Evolutionary conservation across 441 rosid genomes (phyloP), one percentile per base, ranked within the genome.

Genomic region (Erysimum cheiri): DNA sequence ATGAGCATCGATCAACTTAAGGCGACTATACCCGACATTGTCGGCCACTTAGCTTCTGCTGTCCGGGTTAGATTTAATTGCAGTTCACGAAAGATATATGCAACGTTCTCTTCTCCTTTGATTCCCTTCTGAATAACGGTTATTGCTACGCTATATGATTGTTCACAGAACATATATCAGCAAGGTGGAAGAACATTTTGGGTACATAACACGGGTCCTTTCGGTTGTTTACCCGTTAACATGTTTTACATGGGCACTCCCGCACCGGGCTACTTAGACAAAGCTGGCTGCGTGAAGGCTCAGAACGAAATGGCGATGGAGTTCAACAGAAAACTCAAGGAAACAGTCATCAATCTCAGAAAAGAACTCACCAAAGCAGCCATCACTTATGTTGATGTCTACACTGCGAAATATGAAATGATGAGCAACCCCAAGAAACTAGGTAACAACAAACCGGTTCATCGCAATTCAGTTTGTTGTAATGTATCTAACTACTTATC

Each of bases 101-200:
- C 33, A 37, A 10, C 47, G 46, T 47, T 69, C 36, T 59, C 69
- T 22, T 24, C 15, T 5, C 66, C 14, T 40, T 49, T 49, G 44
- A 50, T 31, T 49, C 4, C 0, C 17, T 69, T 14, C 49, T 52
- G 12, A 59, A 13, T 70, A 48, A 57, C 9, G 0, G 4, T 11
- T 4, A 46, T 53, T 8, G 6, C 37, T 17, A 29, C 8, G 3
- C 32, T 22, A 2, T 22, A 39, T 58, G 39, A 55, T 47, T 57
- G 3, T 76, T 53, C 66, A 65, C 93, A 92, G 98, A 83, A 82
- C 74, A 68, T 93, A 52, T 85, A 93, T 67, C 50, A 80, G 64
- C 82, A 81, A 77, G 96, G 97, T 63, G 98, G 90, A 60, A 84
- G 96, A 77, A 65, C 91, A 41, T 88, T 88, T 58, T 85, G 93